Evolutionary conservation across 192 early-diverging fungal species (phyloP), one percentile per base, ranked within the genome.

Genomic region (Linnemannia elongata): DNA sequence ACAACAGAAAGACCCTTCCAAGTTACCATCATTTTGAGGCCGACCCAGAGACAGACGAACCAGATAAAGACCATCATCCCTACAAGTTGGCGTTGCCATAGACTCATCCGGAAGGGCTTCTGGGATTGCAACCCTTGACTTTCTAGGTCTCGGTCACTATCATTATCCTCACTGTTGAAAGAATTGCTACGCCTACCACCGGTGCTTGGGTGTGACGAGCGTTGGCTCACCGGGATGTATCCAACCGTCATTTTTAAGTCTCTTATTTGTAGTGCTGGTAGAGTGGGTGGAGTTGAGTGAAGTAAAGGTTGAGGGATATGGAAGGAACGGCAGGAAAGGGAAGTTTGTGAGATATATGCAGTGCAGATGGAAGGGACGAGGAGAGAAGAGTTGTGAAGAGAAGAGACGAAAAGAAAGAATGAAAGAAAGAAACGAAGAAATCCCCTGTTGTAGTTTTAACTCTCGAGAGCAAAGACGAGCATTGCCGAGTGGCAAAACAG

Each of bases 51-150:
- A 5, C 76, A 77, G 22, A 47, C 6, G 6, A 77, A 71, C 69
- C 82, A 77, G 60, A 74, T 4, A 42, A 83, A 83, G 33, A 72
- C 18, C 6, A 83, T n/a, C 30, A 83, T 13, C 17, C 71, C 82
- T 0, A 76, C 71, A 45, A 78, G 72, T 27, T 83, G 82, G 12
- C 75, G 75, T 17, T 83, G 69, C 9, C 45, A 60, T 17, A 78
- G 4, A 4, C 71, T 77, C 71, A 77, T 42, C 36, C 33, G 75
- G 47, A 72, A 49, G 33, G 70, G 76, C 35, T 77, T 77, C 18
- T 74, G 36, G 13, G 30, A 12, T 17, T 20, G 55, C 4, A 8
- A 41, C 22, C 1, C 1, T 44, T 57, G 66, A 17, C 74, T 72
- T 57, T 78, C 76, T n/a, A 77, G 52, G 49, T 78, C 76, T 18